Percentiles rank a stretch among this genome's conserved stretches.
Conservation (phyloP, 192 early-diverging fungal genomes). For the Helicostylum pulchrum region DNA sequence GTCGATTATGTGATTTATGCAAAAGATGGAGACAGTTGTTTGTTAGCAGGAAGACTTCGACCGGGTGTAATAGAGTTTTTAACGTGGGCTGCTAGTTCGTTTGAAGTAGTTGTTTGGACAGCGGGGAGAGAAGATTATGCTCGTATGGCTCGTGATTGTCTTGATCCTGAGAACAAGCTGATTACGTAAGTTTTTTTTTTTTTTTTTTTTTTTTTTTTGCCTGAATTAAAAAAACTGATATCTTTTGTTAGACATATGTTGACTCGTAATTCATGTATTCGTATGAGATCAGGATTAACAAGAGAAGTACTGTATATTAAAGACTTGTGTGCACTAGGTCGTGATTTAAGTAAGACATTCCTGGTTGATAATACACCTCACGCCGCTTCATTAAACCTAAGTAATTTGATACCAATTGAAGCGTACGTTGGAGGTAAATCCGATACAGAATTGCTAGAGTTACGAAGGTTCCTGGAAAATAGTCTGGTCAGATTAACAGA, state of each 20-base stretch:
- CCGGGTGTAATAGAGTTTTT: constrained; percentile 33
- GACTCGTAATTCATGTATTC: constrained; percentile 32
- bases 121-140: constrained; percentile 37
- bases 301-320: constrained; percentile 35
- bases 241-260: constrained; percentile 30
- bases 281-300: constrained; percentile 22
- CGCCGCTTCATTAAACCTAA: constrained; percentile 37
- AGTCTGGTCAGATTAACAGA: constrained; percentile 19
- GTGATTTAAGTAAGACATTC: constrained; percentile 34
- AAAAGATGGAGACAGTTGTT: constrained; percentile 22
- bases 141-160: constrained; percentile 16
- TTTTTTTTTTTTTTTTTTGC: constrained; percentile 6
- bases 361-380: constrained; percentile 38
- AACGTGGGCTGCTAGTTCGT: constrained; percentile 31
- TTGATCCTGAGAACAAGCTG: constrained; percentile 30
- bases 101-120: constrained; percentile 41
- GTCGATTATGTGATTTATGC: constrained; percentile 33
- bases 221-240: too few species aligned
- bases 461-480: constrained; percentile 28
- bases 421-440: constrained; percentile 25
- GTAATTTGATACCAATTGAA: constrained; percentile 41
- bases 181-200: constrained; percentile 30
- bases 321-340: constrained; percentile 33
- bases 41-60: constrained; percentile 30
- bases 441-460: constrained; percentile 26